A percentile compares a stretch with the other conserved stretches of the same genome.
phyloP scores from a whole-genome alignment of 768 basidiomycete species.

The Sarcomyxa edulis region DNA sequence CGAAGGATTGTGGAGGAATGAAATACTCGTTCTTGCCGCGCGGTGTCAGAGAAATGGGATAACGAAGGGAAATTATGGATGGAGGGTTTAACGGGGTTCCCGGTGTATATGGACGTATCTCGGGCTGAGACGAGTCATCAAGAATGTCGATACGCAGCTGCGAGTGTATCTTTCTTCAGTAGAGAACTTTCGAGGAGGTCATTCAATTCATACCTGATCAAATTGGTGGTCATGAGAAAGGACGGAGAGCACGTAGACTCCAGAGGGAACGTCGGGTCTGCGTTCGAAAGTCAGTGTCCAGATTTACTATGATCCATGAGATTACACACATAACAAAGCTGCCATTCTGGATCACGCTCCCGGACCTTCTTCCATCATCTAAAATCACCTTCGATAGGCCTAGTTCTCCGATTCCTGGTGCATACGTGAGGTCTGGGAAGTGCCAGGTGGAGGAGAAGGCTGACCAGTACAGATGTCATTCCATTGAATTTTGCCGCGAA shows the following conservation, averaged over 20 bases:
- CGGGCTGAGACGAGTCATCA: conserved; percentile 28
- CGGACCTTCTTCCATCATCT: conserved; percentile 51
- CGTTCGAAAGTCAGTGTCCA: background rate
- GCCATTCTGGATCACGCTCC: conserved; percentile 51
- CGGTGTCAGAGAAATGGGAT: conserved; percentile 55
- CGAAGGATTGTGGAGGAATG: conserved; percentile 67
- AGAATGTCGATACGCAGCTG: conserved; percentile 69
- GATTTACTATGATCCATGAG: background rate
- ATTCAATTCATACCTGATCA: conserved; percentile 49
- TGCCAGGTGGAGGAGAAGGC: conserved; percentile 12
- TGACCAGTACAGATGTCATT: conserved; percentile 65
- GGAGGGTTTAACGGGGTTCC: conserved; percentile 67
- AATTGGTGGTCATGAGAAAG: conserved; percentile 62
- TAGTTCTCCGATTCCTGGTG: conserved; percentile 32
- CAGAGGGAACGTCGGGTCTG: conserved; percentile 64
- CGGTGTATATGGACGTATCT: conserved; percentile 58
- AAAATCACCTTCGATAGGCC: conserved; percentile 56
- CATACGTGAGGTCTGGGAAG: conserved; percentile 3
- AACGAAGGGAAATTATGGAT: conserved; percentile 46
- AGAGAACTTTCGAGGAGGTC: background rate
- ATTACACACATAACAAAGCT: conserved; percentile 68
- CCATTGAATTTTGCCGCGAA: conserved; percentile 63
- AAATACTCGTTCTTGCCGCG: conserved; percentile 60
- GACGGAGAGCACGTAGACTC: conserved; percentile 67
- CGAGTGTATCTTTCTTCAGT: conserved; percentile 6